Evolutionary conservation across 805 yeast species (phyloP), one percentile per base, ranked within the genome.

Genomic region (Debaryomyces tyrocola): DNA sequence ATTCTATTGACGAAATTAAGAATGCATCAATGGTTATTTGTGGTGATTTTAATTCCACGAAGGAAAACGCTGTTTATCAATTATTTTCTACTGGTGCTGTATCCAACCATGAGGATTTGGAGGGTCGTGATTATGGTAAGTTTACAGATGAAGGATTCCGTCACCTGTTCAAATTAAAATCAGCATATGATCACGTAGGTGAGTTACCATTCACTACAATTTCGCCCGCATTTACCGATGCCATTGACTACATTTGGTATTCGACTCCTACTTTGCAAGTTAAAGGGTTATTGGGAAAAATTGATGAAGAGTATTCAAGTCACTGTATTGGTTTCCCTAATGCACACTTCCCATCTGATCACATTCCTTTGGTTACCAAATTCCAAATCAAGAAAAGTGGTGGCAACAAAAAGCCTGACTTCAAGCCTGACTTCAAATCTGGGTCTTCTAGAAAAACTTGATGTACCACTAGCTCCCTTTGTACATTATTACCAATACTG

Each of bases 181-280:
- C 96, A 7, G 87, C 96, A 3, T 94, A 94, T 64, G 83, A 85
- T 36, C 77, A 80, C 51, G 80, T 91, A 59, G 91, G 91, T 20
- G 97, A 94, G 66, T 76, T 94, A 50, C 96, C 97, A 38, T 92
- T 92, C 65, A 92, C 99, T 6, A 94, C 94, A 67, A 85, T 84
- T 67, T 85, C 98, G 0, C 99, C 99, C 21, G 83, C 86, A 31
- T 94, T 94, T 69, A 90, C 95, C 1, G 90, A 90, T 59, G 91
- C 85, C 35, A 89, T 94, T 69, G 99, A 94, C 70, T 94, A 94
- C 64, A 84, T 94, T 48, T 95, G 98, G 96, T 90, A 87, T 67
- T 82, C 96, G 2, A 87, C 96, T 7, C 76, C 83, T 11, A 75
- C 83, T n/a, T 73, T 94, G 51, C 80, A 84, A 46, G 96, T 94